phyloP scores from a whole-genome alignment of 2,329 filamentous ascomycete genomes.

The Drechslerella dactyloides region DNA sequence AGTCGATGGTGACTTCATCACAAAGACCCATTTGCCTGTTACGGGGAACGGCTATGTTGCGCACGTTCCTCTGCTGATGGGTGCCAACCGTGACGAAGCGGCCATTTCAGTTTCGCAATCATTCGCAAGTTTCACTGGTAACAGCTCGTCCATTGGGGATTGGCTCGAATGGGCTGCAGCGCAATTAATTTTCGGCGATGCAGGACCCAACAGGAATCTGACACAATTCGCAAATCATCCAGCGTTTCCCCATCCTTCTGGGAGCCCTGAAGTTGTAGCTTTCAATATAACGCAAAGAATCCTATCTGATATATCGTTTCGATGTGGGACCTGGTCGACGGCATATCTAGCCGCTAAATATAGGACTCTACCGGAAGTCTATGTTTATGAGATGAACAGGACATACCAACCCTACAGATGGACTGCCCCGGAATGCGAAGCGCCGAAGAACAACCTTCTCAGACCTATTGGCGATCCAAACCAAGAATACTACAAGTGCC shows the following conservation, averaged over 20 bases:
- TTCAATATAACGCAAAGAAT: slow-evolving; percentile 58
- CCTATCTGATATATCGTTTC: slow-evolving; percentile 56
- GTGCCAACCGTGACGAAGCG: slow-evolving; percentile 58
- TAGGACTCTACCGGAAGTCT: slow-evolving; percentile 56
- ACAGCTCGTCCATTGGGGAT: slow-evolving; percentile 50
- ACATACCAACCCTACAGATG: slow-evolving; percentile 58
- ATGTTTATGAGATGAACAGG: slow-evolving; percentile 59
- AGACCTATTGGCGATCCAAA: slow-evolving; percentile 56
- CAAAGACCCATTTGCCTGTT: slow-evolving; percentile 54
- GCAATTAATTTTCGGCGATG: slow-evolving; percentile 1
- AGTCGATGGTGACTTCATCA: slow-evolving; percentile 56
- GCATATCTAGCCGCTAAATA: slow-evolving; percentile 57
- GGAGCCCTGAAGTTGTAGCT: slow-evolving; percentile 49
- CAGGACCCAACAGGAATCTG: slow-evolving; percentile 34
- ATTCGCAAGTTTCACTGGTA: slow-evolving; percentile 54
- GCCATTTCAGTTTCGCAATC: slow-evolving; percentile 56
- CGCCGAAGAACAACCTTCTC: slow-evolving; percentile 46
- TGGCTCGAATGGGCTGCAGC: slow-evolving; percentile 50
- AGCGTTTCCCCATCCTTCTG: slow-evolving; percentile 44
- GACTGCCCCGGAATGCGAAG: slow-evolving; percentile 56
- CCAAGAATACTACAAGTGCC: slow-evolving; percentile 60
- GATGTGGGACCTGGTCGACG: slow-evolving; percentile 57
- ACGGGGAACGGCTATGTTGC: slow-evolving; percentile 53
- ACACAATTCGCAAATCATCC: slow-evolving; percentile 48
- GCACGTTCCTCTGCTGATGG: slow-evolving; percentile 57